Base-by-base conservation (phyloP, 352 stramenopile species). In the Globisporangium recalcitrans region DNA sequence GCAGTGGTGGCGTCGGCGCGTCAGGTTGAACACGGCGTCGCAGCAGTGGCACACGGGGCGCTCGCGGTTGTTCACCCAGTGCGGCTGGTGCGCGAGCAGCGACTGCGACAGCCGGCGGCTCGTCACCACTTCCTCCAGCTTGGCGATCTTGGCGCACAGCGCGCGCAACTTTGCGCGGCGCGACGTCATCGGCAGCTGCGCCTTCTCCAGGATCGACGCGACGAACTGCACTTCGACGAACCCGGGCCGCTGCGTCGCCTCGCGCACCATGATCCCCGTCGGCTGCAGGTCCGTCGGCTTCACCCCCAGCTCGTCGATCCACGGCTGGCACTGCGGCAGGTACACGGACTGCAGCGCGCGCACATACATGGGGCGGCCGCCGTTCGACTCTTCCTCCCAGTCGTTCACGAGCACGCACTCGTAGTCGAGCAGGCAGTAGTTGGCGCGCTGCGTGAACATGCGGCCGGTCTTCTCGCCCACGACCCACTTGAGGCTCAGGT, bases 211-310 rank as follows among this genome's bases (percentile, higher is more conserved):
- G 60, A 92, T 82, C 19, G 79, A 87, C 26, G 75, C 78, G 11
- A 87, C 83, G 56, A 90, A 88, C 61, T 92, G 83, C 22, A 92
- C 71, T 53, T 92, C 80, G 10, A 92, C 80, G 52, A 75, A 85
- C 24, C 77, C 77, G 4, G 82, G 72, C 13, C 62, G 65, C 24
- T 65, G 58, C 48, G 65, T 65, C n/a, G 77, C 68, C 54, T 85
- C 70, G 29, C 83, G 83, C 49, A 90, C 81, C 83, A 92, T 92
- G 63, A 90, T 80, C 2, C 79, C 83, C 29, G 78, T 85, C 9
- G 83, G 83, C 64, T 90, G 80, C 4, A 88, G 64, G 52, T 90
- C 73, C 9, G 65, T 74, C 9, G 76, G 75, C 24, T 73, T 75
- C 3, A 56, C 71, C 22, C 71, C 73, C n/a, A 88, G 73, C 47